Evolutionary conservation across 768 basidiomycete genomes (phyloP), one percentile per base, ranked within the genome.

Genomic region (Boletellus ananas): DNA sequence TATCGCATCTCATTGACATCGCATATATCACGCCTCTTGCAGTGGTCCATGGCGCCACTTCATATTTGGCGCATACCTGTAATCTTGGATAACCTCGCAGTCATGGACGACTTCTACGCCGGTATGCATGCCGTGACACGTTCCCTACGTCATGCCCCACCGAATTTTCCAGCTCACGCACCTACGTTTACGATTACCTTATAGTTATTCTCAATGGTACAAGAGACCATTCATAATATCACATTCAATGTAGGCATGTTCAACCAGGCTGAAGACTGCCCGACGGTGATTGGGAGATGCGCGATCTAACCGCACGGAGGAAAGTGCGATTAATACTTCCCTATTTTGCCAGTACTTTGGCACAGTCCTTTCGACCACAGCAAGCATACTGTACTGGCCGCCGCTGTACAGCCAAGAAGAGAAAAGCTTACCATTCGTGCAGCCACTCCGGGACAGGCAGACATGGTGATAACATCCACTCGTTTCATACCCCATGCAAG

Each of bases 81-180:
- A 53, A 43, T 60, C 54, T 62, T 59, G 62, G 49, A 59, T 63
- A 58, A 47, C 40, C 38, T 18, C n/a, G 21, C 35, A 47, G 35
- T 21, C 37, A 45, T 14, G 37, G 37, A 53, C 35, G 52, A 43
- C 39, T 29, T 41, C 3, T 25, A 50, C 45, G 45, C 44, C 41
- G 33, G 51, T 34, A 57, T 49, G 33, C 42, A 38, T 39, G 34
- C 33, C 5, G 57, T 35, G 52, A 50, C 39, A 50, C 34, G 41
- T 14, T 37, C 17, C 27, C 31, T 13, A 25, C 25, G 12, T 38
- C 45, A 36, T 43, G 34, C 20, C 46, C 29, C 27, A 20, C 21
- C 39, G 38, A 54, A 29, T 31, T 34, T 18, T 21, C 23, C 37
- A 45, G 36, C 34, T 39, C 36, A 55, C 31, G 31, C 48, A 52